Percentiles rank a stretch among this genome's conserved stretches.
These are phyloP conservation scores for Dryas octopetala DNA, from an alignment of 306 rosid species.

Conservation along the genomic window DNA sequence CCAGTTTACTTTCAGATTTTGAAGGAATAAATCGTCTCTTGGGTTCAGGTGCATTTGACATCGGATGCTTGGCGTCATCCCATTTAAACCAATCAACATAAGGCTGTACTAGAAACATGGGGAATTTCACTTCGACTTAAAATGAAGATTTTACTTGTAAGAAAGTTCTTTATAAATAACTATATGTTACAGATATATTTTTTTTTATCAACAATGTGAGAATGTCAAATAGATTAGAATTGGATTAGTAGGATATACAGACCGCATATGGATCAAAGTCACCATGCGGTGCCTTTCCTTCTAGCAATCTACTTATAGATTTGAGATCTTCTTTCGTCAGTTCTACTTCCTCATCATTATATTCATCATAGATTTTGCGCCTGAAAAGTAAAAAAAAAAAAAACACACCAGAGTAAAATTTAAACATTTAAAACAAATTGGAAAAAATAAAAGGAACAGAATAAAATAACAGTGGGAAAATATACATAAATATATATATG, in stretches of 20 bases:
- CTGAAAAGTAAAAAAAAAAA: constrained; percentile 36
- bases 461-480: too few relatives aligned
- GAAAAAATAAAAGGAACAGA: too few relatives aligned
- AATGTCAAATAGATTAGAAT: constrained; percentile 1
- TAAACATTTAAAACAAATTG: background rate
- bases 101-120: constrained; percentile 42
- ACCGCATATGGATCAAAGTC: constrained; percentile 85
- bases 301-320: constrained; percentile 55
- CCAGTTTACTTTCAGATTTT: constrained; percentile 88
- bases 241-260: constrained; percentile 28
- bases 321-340: constrained; percentile 65
- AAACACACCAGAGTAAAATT: constrained; percentile 20
- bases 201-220: background rate
- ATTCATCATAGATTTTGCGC: constrained; percentile 76
- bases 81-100: constrained; percentile 94
- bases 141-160: constrained; percentile 2
- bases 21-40: constrained; percentile 95
- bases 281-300: constrained; percentile 75
- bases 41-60: constrained; percentile 94
- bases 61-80: constrained; percentile 81
- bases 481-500: too few relatives aligned
- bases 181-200: background rate
- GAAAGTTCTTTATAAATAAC: background rate
- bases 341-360: constrained; percentile 77
- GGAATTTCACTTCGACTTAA: constrained; percentile 14